phyloP scores from a whole-genome alignment of 2,329 filamentous ascomycete species.

The Fusarium sarcochroum region DNA sequence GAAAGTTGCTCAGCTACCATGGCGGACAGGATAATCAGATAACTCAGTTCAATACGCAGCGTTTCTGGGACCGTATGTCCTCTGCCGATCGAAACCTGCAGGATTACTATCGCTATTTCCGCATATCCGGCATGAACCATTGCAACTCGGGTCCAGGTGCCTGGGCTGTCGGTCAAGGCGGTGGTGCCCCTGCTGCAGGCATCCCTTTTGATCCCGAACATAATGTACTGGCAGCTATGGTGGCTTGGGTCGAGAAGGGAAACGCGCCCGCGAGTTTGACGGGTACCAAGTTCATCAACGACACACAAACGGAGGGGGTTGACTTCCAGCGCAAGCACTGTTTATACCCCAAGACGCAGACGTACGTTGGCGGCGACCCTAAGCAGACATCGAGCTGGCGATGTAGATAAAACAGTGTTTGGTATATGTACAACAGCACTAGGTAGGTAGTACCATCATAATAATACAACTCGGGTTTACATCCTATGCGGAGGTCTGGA shows the following conservation, averaged over 20 bases:
- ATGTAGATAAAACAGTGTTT: conserved; percentile 4
- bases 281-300: conserved; percentile 51
- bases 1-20: conserved; percentile 27
- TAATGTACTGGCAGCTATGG: conserved; percentile 63
- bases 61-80: conserved; percentile 44
- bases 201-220: conserved; percentile 51
- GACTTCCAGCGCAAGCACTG: conserved; percentile 32
- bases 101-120: conserved; percentile 67
- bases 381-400: conserved; percentile 6
- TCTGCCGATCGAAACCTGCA: conserved; percentile 53
- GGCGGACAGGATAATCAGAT: conserved; percentile 37
- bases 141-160: conserved; percentile 63
- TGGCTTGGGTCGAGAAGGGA: conserved; percentile 63
- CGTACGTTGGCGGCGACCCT: conserved; percentile 15
- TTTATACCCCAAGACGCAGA: conserved; percentile 22
- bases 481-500: no score
- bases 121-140: conserved; percentile 66
- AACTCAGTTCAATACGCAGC: conserved; percentile 39
- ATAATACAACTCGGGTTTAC: no score
- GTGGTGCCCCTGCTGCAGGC: conserved; percentile 34
- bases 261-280: conserved; percentile 57
- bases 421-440: no score
- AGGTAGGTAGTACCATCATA: no score
- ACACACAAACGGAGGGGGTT: not conserved
- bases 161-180: conserved; percentile 48